phyloP scores from a whole-genome alignment of 305 asterid genomes.

The Fraxinus ornus region DNA sequence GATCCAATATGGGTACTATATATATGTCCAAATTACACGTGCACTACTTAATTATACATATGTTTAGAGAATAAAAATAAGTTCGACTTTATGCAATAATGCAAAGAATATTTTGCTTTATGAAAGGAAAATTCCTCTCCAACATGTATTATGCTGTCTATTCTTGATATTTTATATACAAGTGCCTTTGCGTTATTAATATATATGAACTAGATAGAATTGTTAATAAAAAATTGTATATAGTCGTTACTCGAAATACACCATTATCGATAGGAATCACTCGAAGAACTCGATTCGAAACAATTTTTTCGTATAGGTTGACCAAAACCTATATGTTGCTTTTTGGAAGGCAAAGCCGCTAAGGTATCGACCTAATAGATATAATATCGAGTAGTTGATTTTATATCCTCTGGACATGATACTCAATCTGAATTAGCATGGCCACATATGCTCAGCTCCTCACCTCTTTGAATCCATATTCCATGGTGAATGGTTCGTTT shows the following conservation, averaged over 20 bases:
- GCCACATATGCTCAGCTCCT: background rate
- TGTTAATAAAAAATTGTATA: background rate
- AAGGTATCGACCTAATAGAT: background rate
- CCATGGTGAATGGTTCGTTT: too few species aligned
- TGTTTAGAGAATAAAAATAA: background rate
- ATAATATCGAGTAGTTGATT: background rate
- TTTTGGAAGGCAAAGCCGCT: background rate
- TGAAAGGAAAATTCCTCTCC: background rate
- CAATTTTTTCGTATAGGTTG: background rate
- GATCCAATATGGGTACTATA: background rate
- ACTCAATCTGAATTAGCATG: background rate
- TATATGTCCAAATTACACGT: background rate
- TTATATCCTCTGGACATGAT: background rate
- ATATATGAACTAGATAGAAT: background rate
- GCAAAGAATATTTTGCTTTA: conserved; percentile 1
- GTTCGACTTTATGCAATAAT: conserved; percentile 16
- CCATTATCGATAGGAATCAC: background rate
- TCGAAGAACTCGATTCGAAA: background rate
- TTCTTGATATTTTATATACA: background rate
- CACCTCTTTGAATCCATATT: background rate
- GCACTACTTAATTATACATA: background rate
- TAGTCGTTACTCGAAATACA: background rate
- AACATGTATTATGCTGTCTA: background rate
- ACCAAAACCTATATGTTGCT: background rate
- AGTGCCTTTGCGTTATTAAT: background rate